phyloP scores from a whole-genome alignment of 1,284 basidiomycete species.

The Athelia psychrophila region DNA sequence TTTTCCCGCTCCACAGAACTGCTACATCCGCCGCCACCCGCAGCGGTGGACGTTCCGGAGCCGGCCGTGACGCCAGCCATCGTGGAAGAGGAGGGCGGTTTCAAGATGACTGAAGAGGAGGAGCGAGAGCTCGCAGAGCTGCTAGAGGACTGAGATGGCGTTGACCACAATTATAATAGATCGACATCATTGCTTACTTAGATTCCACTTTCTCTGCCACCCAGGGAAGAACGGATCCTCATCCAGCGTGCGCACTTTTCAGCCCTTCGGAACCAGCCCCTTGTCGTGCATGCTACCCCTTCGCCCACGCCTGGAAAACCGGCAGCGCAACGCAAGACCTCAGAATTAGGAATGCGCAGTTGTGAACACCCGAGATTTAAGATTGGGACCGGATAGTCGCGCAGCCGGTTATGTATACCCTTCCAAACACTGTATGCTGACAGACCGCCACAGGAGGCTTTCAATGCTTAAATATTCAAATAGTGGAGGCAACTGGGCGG shows the following conservation, averaged over 20 bases:
- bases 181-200: background rate
- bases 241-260: conserved; percentile 44
- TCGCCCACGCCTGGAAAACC: conserved; percentile 39
- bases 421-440: too few species aligned
- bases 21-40: conserved; percentile 38
- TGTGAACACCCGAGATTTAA: too few species aligned
- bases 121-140: conserved; percentile 80
- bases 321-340: conserved; percentile 37
- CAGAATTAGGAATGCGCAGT: too few species aligned
- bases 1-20: conserved; percentile 39
- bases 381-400: too few species aligned
- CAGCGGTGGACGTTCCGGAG: conserved; percentile 20
- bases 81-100: conserved; percentile 16
- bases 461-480: too few species aligned
- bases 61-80: conserved; percentile 17
- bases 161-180: background rate
- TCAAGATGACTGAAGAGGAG: conserved; percentile 67
- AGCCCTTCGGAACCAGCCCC: conserved; percentile 40
- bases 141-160: conserved; percentile 39
- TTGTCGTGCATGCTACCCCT: conserved; percentile 44
- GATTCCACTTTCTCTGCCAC: conserved; percentile 26
- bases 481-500: too few species aligned
- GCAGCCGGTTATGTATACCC: too few species aligned
- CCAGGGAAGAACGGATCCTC: conserved; percentile 50
- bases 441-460: too few species aligned